Evolutionary conservation across 441 rosid genomes (phyloP), one percentile per base, ranked within the genome.

Genomic region (Daphne laureola): DNA sequence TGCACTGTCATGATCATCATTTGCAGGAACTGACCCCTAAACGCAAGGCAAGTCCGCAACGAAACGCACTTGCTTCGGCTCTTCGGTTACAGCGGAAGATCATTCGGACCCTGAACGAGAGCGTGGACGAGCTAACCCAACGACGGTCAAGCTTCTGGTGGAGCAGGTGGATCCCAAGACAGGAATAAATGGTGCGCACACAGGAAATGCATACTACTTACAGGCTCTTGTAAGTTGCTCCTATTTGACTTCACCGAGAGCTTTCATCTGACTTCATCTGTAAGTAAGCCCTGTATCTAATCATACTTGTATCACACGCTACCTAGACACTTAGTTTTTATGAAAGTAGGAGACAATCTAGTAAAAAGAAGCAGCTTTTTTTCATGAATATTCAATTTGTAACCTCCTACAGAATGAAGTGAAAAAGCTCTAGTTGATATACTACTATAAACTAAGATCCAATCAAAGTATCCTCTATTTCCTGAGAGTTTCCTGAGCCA

Each of bases 81-180:
- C 96, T 86, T 57, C 63, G 70, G 55, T 80, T 87, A 43, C 94
- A 86, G 49, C 81, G 94, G 74, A 89, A 78, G 87, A 64, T 92
- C 40, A 12, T 83, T 14, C 77, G 66, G 62, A 89, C 96, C 17
- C 63, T 89, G 57, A 67, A 73, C 6, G 88, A 89, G 73, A 89
- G 88, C 59, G 71, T 86, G 73, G 90, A 84, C 17, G 96, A 80
- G 70, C 82, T 92, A 14, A 81, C 71, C 69, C 62, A 67, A 59
- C 81, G 81, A 42, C 67, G 85, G 48, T 86, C 78, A 80, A 86
- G 92, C 67, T 16, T 89, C 2, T 92, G 98, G 97, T 89, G 96
- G 96, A 89, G 85, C 73, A 64, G 96, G 69, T 92, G 98, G 98
- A 92, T 89, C 72, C 94, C 96, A 6, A 76, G 67, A 66, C 87